Evolutionary conservation across 2,329 filamentous ascomycete species (phyloP), one percentile per base, ranked within the genome.

Genomic region (Harringtonia aguacate): DNA sequence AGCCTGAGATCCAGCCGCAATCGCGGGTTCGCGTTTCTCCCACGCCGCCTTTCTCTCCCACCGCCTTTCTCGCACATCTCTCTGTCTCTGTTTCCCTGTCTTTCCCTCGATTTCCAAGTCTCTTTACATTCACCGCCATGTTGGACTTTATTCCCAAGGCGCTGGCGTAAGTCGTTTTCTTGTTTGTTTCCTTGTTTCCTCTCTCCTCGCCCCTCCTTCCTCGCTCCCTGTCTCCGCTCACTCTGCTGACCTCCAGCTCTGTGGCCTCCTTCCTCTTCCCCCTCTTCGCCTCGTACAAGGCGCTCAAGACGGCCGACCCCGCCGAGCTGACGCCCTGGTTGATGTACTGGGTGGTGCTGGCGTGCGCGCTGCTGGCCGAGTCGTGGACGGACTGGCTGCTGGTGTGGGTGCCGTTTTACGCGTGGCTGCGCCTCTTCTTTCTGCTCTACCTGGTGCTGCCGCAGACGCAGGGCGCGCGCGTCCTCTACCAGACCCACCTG

Each of bases 331-430:
- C 86, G 51, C 90, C 90, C 81, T 98, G 92, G 92, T 77, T 97
- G 53, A 97, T 97, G 84, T 98, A 97, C 75, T 98, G 90, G 84
- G 87, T 95, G 48, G 87, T 95, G 21, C 77, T 95, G 52, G 85
- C 86, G 48, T 82, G 86, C 61, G 78, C 81, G 55, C 72, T 89
- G 45, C 76, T 92, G 49, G 77, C 81, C 63, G 92, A 97, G 67
- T 89, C 84, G 38, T 94, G 88, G 77, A 80, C 84, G 45, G 79
- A 82, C 56, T 95, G 90, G 66, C 81, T 97, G 57, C 75, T 97
- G 38, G 75, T 75, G 61, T 97, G 88, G 83, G 69, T 97, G 31
- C 92, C 92, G 3, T 94, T 97, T 64, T 98, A 95, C 67, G 77
- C 86, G 54, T 95, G 89, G 76, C 71, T 95, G 56, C 87, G 92